Conservation (phyloP, 495 filamentous ascomycete genomes). For the Trichoderma asperelloides region DNA sequence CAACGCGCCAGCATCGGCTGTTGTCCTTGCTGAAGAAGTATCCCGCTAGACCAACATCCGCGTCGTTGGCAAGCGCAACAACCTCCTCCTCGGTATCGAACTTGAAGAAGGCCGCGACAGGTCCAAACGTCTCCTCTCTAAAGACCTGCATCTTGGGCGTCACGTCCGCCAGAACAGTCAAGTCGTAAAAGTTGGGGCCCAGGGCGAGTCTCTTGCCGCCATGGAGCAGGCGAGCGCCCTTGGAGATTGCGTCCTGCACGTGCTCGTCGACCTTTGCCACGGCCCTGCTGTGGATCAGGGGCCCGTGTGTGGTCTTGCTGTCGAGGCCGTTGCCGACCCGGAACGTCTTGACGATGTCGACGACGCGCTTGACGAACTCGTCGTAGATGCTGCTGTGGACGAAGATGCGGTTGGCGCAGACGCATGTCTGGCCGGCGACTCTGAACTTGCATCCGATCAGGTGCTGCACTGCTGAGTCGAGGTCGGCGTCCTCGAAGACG, state of each 20-base stretch:
- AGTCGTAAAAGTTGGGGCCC: not conserved
- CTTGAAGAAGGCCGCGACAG: slow-evolving; percentile 55
- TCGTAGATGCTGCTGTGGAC: slow-evolving; percentile 40
- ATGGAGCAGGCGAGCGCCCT: no score
- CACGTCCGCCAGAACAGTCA: not conserved
- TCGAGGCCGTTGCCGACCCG: slow-evolving; percentile 54
- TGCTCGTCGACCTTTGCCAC: slow-evolving; percentile 47
- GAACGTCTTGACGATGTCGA: slow-evolving; percentile 43
- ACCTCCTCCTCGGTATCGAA: slow-evolving; percentile 66
- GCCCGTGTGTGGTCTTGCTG: slow-evolving; percentile 55
- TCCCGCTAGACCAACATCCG: slow-evolving; percentile 61
- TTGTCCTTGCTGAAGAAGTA: slow-evolving; percentile 69
- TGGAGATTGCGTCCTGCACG: no score
- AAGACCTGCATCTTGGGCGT: slow-evolving; percentile 54
- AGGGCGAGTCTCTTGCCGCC: no score
- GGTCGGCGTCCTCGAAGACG: slow-evolving; percentile 66
- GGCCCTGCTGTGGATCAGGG: slow-evolving; percentile 52
- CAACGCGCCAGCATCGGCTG: slow-evolving; percentile 58
- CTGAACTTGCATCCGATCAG: slow-evolving; percentile 59
- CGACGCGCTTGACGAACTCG: slow-evolving; percentile 44
- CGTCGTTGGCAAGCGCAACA: slow-evolving; percentile 52
- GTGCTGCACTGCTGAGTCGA: slow-evolving; percentile 56
- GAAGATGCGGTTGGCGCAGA: slow-evolving; percentile 63
- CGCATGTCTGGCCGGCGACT: slow-evolving; percentile 58
- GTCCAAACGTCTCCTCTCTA: slow-evolving; percentile 62